A percentile compares a stretch with the other conserved stretches of the same genome.
Conservation (phyloP, 2,329 filamentous ascomycete genomes). For the Sphaerulina musiva region DNA sequence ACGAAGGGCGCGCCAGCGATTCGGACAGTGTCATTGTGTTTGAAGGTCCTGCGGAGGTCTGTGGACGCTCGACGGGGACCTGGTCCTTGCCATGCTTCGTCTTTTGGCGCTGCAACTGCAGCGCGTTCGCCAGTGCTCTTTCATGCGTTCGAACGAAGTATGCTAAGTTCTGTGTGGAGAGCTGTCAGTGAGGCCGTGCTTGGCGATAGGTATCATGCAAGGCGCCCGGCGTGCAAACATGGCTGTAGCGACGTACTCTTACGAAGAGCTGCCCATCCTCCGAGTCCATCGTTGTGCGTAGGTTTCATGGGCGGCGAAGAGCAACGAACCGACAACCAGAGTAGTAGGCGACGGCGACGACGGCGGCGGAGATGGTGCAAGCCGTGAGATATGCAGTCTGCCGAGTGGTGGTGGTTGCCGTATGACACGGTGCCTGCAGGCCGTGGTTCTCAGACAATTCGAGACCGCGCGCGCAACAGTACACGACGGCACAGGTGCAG, state of each 20-base stretch:
- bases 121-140: slow-evolving; percentile 90
- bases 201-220: not conserved
- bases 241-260: slow-evolving; percentile 54
- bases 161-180: slow-evolving; percentile 73
- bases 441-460: not conserved
- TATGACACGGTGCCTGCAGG: not conserved
- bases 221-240: not conserved
- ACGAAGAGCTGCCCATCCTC: slow-evolving; percentile 87
- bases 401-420: not conserved
- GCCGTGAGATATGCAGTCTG: not conserved
- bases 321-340: slow-evolving; percentile 10
- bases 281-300: slow-evolving; percentile 58
- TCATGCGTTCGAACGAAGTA: slow-evolving; percentile 96
- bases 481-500: slow-evolving; percentile 1
- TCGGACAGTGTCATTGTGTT: slow-evolving; percentile 69
- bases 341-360: slow-evolving; percentile 10
- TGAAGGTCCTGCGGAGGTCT: slow-evolving; percentile 59
- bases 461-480: not conserved
- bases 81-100: slow-evolving; percentile 51
- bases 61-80: slow-evolving; percentile 37
- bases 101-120: slow-evolving; percentile 74
- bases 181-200: slow-evolving; percentile 1
- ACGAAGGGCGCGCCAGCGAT: slow-evolving; percentile 71
- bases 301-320: slow-evolving; percentile 20
- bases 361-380: slow-evolving; percentile 5